A percentile compares a stretch with the other conserved stretches of the same genome.
These are phyloP conservation scores for Ophiostoma tasmaniense DNA, from an alignment of 2,329 filamentous ascomycete species.

Conservation along the genomic window DNA sequence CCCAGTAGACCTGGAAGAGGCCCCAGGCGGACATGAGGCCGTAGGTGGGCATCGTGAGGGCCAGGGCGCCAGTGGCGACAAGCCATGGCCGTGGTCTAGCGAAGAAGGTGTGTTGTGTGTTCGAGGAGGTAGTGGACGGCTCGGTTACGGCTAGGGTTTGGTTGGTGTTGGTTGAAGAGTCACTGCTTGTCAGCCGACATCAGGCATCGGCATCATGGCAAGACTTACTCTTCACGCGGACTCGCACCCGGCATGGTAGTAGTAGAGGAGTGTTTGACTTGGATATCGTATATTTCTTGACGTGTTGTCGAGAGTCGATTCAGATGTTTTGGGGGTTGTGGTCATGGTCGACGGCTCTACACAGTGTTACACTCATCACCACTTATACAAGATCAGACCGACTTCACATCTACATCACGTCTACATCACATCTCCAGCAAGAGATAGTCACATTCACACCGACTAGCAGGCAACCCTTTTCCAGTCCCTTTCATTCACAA, in stretches of 20 bases:
- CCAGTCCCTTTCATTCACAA: background rate
- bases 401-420: background rate
- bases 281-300: background rate
- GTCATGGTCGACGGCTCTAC: background rate
- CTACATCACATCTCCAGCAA: background rate
- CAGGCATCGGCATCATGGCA: background rate
- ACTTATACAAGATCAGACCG: background rate
- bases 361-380: background rate
- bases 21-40: constrained; percentile 26
- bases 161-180: background rate
- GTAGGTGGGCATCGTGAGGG: constrained; percentile 23
- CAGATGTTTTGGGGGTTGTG: background rate
- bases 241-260: background rate
- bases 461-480: too few species aligned
- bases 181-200: background rate
- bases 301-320: background rate
- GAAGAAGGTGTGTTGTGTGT: background rate
- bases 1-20: constrained; percentile 27
- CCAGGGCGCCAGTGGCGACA: background rate
- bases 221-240: background rate
- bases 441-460: too few species aligned
- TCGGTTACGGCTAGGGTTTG: background rate
- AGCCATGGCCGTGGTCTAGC: background rate
- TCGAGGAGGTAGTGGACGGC: background rate
- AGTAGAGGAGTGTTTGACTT: background rate